Conservation (phyloP, 441 rosid genomes). For the Gossypium schwendimanii region DNA sequence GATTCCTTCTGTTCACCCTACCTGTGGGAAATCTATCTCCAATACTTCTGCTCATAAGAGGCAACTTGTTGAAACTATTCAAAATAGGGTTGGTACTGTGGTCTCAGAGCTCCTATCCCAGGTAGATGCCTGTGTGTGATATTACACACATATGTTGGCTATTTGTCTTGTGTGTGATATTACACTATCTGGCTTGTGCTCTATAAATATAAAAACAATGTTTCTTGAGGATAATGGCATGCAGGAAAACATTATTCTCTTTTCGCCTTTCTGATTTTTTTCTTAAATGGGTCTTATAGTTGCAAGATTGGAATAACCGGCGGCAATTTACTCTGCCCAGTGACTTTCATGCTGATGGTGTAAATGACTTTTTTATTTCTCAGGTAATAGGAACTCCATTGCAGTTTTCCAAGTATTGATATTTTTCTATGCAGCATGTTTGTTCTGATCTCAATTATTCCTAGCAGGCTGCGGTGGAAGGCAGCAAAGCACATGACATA, state of each 20-base stretch:
- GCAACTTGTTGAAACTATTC: conserved; percentile 54
- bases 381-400: conserved; percentile 52
- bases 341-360: conserved; percentile 90
- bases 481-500: conserved; percentile 88
- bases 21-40: conserved; percentile 38
- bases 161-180: neutral
- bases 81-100: conserved; percentile 63
- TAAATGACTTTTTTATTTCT: conserved; percentile 80
- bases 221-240: conserved; percentile 9
- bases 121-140: conserved; percentile 36
- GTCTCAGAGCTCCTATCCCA: conserved; percentile 91
- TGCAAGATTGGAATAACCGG: conserved; percentile 98
- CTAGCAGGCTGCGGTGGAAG: conserved; percentile 71
- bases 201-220: neutral
- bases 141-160: neutral
- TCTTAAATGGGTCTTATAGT: conserved; percentile 34
- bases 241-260: conserved; percentile 8
- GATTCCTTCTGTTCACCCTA: conserved; percentile 50
- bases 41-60: conserved; percentile 33
- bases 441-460: conserved; percentile 21
- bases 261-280: conserved; percentile 17
- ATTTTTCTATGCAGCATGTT: conserved; percentile 15
- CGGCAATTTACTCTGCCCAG: conserved; percentile 67
- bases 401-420: conserved; percentile 13
- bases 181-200: neutral